Evolutionary conservation across 306 rosid species (phyloP).

Genomic region (Vicia sativa): DNA sequence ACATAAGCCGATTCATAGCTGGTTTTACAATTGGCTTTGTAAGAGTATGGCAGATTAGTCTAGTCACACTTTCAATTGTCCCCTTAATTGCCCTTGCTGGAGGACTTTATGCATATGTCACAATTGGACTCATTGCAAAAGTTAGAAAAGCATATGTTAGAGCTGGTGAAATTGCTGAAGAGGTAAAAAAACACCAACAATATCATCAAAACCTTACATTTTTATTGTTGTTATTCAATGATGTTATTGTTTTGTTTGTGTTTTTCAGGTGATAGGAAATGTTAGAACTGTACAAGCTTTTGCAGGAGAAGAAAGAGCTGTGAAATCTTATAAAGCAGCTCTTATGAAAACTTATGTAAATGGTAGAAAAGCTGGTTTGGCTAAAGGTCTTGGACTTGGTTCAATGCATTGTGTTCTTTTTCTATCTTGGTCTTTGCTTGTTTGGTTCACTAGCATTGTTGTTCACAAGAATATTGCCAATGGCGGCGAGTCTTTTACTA

Average conservation of each 20-base stretch:
- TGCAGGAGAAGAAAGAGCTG: slow-evolving; percentile 93
- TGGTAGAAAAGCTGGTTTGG: slow-evolving; percentile 83
- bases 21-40: slow-evolving; percentile 84
- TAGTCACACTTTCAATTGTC: slow-evolving; percentile 87
- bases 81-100: slow-evolving; percentile 96
- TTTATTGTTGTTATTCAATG: background rate
- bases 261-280: slow-evolving; percentile 79
- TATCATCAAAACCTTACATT: too few relatives aligned
- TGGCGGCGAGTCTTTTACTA: slow-evolving; percentile 96
- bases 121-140: slow-evolving; percentile 80
- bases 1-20: slow-evolving; percentile 77
- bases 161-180: slow-evolving; percentile 98
- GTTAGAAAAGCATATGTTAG: slow-evolving; percentile 78
- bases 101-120: slow-evolving; percentile 82
- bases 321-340: slow-evolving; percentile 68
- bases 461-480: slow-evolving; percentile 89
- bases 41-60: slow-evolving; percentile 91
- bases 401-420: slow-evolving; percentile 90
- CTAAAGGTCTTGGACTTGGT: slow-evolving; percentile 92
- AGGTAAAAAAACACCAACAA: slow-evolving; percentile 29
- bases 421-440: slow-evolving; percentile 88
- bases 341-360: slow-evolving; percentile 68
- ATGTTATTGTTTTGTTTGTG: background rate
- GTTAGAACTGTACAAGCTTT: slow-evolving; percentile 97
- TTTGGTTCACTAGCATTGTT: slow-evolving; percentile 87